These are phyloP conservation scores for Biscutella auriculata DNA, from an alignment of 441 rosid species.

Conservation along the genomic window DNA sequence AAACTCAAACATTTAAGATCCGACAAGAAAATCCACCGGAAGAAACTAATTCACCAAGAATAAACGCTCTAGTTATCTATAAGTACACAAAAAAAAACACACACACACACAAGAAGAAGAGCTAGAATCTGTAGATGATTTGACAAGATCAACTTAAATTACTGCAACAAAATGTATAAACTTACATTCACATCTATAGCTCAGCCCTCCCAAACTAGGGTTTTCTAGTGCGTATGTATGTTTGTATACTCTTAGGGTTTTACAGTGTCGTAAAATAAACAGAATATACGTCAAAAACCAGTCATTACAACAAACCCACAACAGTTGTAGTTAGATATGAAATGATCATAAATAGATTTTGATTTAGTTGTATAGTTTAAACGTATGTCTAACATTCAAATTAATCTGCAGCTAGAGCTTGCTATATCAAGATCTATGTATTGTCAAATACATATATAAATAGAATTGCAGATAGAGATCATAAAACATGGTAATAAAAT, in stretches of 20 bases:
- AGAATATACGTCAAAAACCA: neutral
- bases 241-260: slow-evolving; percentile 8
- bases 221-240: neutral
- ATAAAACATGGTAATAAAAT: neutral
- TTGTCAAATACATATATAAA: neutral
- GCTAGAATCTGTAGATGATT: no score
- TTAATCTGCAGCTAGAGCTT: neutral
- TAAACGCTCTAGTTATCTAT: neutral
- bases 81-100: no score
- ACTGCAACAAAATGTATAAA: no score
- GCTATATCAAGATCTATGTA: neutral
- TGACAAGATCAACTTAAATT: no score
- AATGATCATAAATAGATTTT: neutral
- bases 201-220: neutral
- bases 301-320: neutral
- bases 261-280: neutral
- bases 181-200: no score
- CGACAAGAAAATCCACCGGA: neutral
- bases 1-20: neutral
- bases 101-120: no score
- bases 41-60: neutral
- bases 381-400: neutral
- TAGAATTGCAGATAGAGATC: slow-evolving; percentile 1
- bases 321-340: neutral
- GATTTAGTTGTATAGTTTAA: neutral